Evolutionary conservation across 495 filamentous ascomycete genomes (phyloP).

Genomic region (Penicillium waksmanii): DNA sequence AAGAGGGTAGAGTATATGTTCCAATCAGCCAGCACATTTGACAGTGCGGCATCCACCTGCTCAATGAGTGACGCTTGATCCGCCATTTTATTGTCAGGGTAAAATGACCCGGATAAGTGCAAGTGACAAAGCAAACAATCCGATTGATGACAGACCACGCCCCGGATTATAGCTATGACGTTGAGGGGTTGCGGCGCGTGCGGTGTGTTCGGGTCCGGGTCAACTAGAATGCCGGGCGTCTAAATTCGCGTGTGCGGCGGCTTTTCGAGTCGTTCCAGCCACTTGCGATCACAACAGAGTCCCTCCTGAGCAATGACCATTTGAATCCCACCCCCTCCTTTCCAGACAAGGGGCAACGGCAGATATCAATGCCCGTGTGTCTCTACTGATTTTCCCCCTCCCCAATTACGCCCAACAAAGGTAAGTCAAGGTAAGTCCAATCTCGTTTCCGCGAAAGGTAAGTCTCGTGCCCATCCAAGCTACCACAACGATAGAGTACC

Average conservation of each 20-base stretch:
- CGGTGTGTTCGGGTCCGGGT: conserved; percentile 24
- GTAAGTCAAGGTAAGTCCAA: conserved; percentile 19
- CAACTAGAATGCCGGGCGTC: conserved; percentile 26
- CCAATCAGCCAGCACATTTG: conserved; percentile 74
- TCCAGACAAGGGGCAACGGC: conserved; percentile 1
- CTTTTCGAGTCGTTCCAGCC: conserved; percentile 19
- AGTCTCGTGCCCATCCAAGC: conserved; percentile 9
- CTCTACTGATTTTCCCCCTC: not conserved
- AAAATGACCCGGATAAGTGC: conserved; percentile 7
- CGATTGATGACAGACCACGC: conserved; percentile 1
- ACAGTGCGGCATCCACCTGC: conserved; percentile 69
- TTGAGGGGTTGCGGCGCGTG: conserved; percentile 21
- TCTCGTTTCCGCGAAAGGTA: conserved; percentile 7
- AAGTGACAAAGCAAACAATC: conserved; percentile 19
- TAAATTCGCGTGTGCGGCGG: conserved; percentile 19
- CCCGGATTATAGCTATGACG: conserved; percentile 33
- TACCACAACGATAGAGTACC: not conserved
- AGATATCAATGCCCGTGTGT: conserved; percentile 6
- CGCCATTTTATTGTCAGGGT: conserved; percentile 43
- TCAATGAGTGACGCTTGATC: conserved; percentile 54
- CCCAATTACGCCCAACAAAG: conserved; percentile 3
- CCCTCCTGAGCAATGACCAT: conserved; percentile 20
- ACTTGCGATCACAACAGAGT: conserved; percentile 26
- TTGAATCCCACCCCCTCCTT: conserved; percentile 9
- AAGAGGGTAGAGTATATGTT: conserved; percentile 72